Conservation (phyloP, 2,329 filamentous ascomycete species). For the Phialemoniopsis sp. region DNA sequence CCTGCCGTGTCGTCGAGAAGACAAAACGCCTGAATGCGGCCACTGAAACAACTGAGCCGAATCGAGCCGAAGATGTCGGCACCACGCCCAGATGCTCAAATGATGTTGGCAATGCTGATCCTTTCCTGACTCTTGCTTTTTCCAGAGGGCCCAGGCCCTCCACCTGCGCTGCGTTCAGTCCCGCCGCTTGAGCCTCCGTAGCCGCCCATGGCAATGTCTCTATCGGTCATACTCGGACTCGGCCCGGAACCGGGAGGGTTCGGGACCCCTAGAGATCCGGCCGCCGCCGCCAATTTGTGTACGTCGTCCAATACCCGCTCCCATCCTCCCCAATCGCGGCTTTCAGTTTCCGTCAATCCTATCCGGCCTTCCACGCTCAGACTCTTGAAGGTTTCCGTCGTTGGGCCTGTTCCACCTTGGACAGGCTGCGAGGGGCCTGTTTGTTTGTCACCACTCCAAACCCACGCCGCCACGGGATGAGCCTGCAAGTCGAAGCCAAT, state of each 20-base stretch:
- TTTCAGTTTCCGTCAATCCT: conserved; percentile 51
- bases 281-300: conserved; percentile 42
- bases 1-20: too few species aligned
- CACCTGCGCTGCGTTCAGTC: background rate
- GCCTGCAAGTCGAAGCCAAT: conserved; percentile 84
- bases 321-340: conserved; percentile 78
- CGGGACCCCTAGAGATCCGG: conserved; percentile 17
- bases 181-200: background rate
- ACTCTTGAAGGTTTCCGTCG: conserved; percentile 20
- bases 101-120: conserved; percentile 41
- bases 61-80: too few species aligned
- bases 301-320: conserved; percentile 64
- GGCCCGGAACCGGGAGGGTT: conserved; percentile 10
- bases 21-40: too few species aligned
- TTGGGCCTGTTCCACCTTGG: background rate
- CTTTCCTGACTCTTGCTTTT: conserved; percentile 35
- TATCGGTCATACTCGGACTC: conserved; percentile 1
- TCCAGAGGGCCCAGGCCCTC: conserved; percentile 19
- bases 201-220: background rate
- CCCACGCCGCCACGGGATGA: conserved; percentile 73
- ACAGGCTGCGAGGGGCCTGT: too few species aligned
- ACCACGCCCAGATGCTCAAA: conserved; percentile 15
- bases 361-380: conserved; percentile 44
- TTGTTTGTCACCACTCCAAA: conserved; percentile 59
- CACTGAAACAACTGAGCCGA: too few species aligned